Conservation (phyloP, 352 stramenopile species). For the Globisporangium nunn region DNA sequence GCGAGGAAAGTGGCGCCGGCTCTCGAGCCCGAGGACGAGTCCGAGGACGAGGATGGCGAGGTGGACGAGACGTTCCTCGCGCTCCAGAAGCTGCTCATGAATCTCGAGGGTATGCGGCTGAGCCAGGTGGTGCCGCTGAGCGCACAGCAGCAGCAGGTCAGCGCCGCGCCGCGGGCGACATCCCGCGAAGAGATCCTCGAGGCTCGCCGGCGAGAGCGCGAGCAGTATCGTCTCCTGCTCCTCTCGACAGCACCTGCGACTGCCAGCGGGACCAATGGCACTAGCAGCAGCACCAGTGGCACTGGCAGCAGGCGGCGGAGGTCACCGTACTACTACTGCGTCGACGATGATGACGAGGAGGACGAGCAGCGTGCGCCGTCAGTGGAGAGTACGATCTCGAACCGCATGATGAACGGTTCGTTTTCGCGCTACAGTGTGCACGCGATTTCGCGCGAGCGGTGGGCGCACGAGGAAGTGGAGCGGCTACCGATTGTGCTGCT, state of each 20-base stretch:
- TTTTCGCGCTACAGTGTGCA: slow-evolving; percentile 73
- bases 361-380: slow-evolving; percentile 41
- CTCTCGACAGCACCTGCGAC: slow-evolving; percentile 23
- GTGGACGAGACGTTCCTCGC: slow-evolving; percentile 77
- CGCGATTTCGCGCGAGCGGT: slow-evolving; percentile 64
- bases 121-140: slow-evolving; percentile 15
- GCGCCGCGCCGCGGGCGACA: slow-evolving; percentile 9
- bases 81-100: slow-evolving; percentile 64
- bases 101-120: slow-evolving; percentile 40
- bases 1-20: slow-evolving; percentile 44
- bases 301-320: slow-evolving; percentile 28
- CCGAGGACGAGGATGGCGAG: slow-evolving; percentile 55
- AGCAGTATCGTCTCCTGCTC: slow-evolving; percentile 60
- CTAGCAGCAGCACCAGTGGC: not conserved
- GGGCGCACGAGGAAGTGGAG: slow-evolving; percentile 61
- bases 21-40: slow-evolving; percentile 21
- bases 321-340: slow-evolving; percentile 34
- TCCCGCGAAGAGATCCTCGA: slow-evolving; percentile 76
- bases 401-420: slow-evolving; percentile 73
- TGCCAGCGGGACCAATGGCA: not conserved
- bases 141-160: slow-evolving; percentile 3
- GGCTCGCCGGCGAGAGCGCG: slow-evolving; percentile 48
- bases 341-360: slow-evolving; percentile 70
- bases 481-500: slow-evolving; percentile 65
- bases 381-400: slow-evolving; percentile 76